phyloP scores from a whole-genome alignment of 352 stramenopile genomes.

The Phytophthora pini region DNA sequence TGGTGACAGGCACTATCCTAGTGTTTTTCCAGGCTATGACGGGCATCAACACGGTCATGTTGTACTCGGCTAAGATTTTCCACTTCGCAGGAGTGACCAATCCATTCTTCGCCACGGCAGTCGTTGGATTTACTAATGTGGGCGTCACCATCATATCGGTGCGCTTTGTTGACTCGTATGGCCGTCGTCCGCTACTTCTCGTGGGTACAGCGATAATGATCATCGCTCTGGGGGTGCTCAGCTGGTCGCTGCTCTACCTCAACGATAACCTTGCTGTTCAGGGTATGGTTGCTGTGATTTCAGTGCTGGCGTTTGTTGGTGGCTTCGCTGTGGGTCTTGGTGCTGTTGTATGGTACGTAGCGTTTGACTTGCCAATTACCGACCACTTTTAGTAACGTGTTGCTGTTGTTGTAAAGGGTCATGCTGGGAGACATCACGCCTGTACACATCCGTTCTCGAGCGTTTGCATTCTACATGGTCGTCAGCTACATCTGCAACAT shows the following conservation, averaged over 20 bases:
- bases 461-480: slow-evolving; percentile 88
- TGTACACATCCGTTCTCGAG: slow-evolving; percentile 82
- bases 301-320: slow-evolving; percentile 81
- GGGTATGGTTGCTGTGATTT: slow-evolving; percentile 72
- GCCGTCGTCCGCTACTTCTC: slow-evolving; percentile 77
- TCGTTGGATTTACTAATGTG: slow-evolving; percentile 81
- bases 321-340: slow-evolving; percentile 88
- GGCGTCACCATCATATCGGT: slow-evolving; percentile 81
- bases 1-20: slow-evolving; percentile 65
- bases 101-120: slow-evolving; percentile 81
- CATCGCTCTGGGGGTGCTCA: slow-evolving; percentile 67
- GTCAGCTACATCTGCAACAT: slow-evolving; percentile 90
- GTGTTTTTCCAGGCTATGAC: slow-evolving; percentile 90
- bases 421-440: slow-evolving; percentile 89
- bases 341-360: slow-evolving; percentile 74
- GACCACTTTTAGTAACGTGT: slow-evolving; percentile 3
- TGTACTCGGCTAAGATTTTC: slow-evolving; percentile 93
- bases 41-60: slow-evolving; percentile 92
- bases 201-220: slow-evolving; percentile 81
- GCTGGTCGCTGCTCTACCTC: slow-evolving; percentile 68
- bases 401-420: slow-evolving; percentile 54
- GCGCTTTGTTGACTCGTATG: slow-evolving; percentile 76
- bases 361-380: not conserved
- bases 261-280: slow-evolving; percentile 56
- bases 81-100: slow-evolving; percentile 89